Evolutionary conservation across 805 yeast genomes (phyloP).

Genomic region (Tetrapisispora pingtungensis): DNA sequence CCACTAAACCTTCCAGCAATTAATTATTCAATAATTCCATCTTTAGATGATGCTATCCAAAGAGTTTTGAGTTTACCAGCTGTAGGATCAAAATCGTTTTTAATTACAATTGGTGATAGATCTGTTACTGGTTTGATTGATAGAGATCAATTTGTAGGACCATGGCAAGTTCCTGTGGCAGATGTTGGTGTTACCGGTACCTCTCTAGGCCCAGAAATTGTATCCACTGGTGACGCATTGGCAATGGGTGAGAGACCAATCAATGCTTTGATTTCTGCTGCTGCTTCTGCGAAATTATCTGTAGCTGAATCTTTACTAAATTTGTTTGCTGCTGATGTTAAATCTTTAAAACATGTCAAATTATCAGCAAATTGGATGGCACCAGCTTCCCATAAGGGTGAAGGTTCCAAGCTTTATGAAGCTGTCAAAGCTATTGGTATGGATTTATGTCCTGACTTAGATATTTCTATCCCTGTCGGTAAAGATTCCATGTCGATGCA

Average conservation of each 20-base stretch:
- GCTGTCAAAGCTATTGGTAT: constrained; percentile 95
- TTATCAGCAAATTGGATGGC: constrained; percentile 99
- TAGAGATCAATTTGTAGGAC: constrained; percentile 97
- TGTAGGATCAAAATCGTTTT: constrained; percentile 89
- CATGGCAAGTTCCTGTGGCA: constrained; percentile 99
- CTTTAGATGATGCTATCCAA: constrained; percentile 54
- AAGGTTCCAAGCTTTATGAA: constrained; percentile 88
- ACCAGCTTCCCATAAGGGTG: constrained; percentile 89
- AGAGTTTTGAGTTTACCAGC: constrained; percentile 85
- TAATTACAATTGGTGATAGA: constrained; percentile 97
- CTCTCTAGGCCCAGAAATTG: constrained; percentile 63
- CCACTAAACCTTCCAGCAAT: constrained; percentile 39
- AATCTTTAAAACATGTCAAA: constrained; percentile 62
- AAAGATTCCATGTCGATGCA: constrained; percentile 99
- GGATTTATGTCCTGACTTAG: constrained; percentile 88
- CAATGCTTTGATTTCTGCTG: constrained; percentile 75
- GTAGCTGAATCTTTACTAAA: constrained; percentile 92
- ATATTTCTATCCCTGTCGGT: constrained; percentile 92
- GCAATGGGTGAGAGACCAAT: constrained; percentile 97
- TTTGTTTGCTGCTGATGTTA: constrained; percentile 80
- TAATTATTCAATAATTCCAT: constrained; percentile 30
- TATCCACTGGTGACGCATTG: constrained; percentile 88
- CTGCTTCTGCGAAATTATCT: constrained; percentile 88
- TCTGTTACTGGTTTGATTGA: constrained; percentile 95
- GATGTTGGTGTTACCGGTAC: constrained; percentile 96